phyloP scores from a whole-genome alignment of 2,329 filamentous ascomycete genomes.

The Aureobasidium subglaciale region DNA sequence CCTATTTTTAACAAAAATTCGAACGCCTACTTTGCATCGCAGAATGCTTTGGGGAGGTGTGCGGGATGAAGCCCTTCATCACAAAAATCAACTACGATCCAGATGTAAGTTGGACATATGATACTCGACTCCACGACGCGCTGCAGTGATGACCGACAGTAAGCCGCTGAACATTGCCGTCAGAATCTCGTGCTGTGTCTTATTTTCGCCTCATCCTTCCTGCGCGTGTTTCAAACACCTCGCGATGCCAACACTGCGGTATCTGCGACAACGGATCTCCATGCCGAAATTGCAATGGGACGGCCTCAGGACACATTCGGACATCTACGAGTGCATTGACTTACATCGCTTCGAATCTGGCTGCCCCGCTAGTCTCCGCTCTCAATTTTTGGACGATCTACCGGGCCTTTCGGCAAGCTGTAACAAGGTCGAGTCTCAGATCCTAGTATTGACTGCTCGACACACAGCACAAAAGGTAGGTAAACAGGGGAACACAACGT shows the following conservation, averaged over 20 bases:
- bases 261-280: conserved; percentile 7
- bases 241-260: neutral
- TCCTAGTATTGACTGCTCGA: neutral
- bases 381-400: neutral
- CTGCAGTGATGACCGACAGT: neutral
- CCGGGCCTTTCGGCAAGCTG: neutral
- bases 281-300: conserved; percentile 8
- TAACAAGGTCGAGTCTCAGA: neutral
- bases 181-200: neutral
- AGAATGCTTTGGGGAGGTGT: neutral
- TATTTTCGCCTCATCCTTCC: neutral
- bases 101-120: neutral
- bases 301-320: neutral
- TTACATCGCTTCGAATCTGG: neutral
- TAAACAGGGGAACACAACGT: neutral
- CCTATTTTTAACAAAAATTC: conserved; percentile 11
- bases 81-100: neutral
- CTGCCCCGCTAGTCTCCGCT: neutral
- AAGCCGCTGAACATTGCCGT: neutral
- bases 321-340: neutral
- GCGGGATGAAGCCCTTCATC: too few species aligned
- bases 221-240: neutral
- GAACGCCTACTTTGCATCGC: too few species aligned
- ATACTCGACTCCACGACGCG: neutral
- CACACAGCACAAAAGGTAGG: neutral